These are phyloP conservation scores for Casaregolazyma suthepensis DNA, from an alignment of 1,139 yeast genomes.

Conservation along the genomic window DNA sequence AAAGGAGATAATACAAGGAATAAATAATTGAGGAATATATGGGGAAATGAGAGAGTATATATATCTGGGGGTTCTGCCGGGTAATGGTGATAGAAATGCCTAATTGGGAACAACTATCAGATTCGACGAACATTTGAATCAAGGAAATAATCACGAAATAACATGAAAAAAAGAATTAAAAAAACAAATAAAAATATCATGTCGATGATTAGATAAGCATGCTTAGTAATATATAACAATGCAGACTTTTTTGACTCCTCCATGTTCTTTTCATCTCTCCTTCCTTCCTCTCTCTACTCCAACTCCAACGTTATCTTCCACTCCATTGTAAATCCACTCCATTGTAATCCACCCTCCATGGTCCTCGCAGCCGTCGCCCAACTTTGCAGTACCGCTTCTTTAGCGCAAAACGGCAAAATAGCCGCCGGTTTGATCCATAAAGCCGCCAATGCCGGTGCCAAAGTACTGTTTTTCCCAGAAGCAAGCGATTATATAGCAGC, in stretches of 20 bases:
- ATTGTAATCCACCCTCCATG: conserved; percentile 33
- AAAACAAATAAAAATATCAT: not conserved
- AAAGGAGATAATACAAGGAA: not conserved
- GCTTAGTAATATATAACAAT: not conserved
- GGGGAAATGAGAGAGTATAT: not conserved
- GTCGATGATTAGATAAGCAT: not conserved
- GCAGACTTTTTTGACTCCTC: not conserved
- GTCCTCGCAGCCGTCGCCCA: conserved; percentile 80
- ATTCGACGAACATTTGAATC: not conserved
- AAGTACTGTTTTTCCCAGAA: conserved; percentile 79
- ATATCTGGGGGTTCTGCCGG: not conserved
- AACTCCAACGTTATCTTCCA: not conserved
- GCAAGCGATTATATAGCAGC: conserved; percentile 84
- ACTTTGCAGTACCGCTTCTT: conserved; percentile 64
- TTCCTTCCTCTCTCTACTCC: not conserved
- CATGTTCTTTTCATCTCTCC: not conserved
- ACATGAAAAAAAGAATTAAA: not conserved
- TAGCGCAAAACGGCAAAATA: conserved; percentile 51
- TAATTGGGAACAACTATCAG: not conserved
- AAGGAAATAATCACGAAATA: not conserved
- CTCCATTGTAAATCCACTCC: not conserved
- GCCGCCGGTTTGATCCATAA: conserved; percentile 54
- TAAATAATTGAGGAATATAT: not conserved
- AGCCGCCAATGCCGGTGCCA: conserved; percentile 56
- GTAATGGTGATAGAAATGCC: not conserved